Evolutionary conservation across 1,284 basidiomycete genomes (phyloP).

Genomic region (Marasmius tenuissimus): DNA sequence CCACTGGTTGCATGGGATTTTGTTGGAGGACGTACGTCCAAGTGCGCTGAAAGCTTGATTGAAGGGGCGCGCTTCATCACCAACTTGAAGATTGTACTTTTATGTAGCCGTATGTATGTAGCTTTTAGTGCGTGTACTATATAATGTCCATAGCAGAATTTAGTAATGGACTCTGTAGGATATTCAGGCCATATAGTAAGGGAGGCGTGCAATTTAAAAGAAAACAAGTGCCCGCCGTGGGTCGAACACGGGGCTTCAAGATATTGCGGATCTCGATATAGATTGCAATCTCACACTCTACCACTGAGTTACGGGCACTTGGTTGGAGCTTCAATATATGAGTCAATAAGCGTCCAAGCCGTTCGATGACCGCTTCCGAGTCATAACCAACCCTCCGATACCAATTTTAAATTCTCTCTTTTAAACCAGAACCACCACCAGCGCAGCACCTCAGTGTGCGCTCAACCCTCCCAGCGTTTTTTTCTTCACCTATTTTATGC

Average conservation of each 20-base stretch:
- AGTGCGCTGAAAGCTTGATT: neutral
- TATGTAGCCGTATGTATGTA: neutral
- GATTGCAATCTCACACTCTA: neutral
- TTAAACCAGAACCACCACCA: conserved; percentile 4
- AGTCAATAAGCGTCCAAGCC: neutral
- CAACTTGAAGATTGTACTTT: neutral
- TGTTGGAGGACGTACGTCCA: neutral
- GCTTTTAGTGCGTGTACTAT: no score
- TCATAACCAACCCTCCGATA: neutral
- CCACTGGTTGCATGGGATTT: neutral
- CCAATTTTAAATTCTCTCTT: no score
- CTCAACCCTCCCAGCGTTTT: conserved; percentile 1
- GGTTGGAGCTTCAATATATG: no score
- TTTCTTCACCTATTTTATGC: conserved; percentile 50
- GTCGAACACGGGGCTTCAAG: neutral
- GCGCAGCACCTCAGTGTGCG: conserved; percentile 11
- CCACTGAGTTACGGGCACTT: neutral
- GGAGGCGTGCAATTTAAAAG: neutral
- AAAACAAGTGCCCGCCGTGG: neutral
- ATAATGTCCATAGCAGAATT: no score
- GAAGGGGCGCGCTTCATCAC: neutral
- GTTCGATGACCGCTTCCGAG: neutral
- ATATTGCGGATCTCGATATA: no score
- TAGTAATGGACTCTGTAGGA: no score
- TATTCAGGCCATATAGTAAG: no score